Evolutionary conservation across 805 yeast genomes (phyloP).

Genomic region (Myxozyma kluyveri): DNA sequence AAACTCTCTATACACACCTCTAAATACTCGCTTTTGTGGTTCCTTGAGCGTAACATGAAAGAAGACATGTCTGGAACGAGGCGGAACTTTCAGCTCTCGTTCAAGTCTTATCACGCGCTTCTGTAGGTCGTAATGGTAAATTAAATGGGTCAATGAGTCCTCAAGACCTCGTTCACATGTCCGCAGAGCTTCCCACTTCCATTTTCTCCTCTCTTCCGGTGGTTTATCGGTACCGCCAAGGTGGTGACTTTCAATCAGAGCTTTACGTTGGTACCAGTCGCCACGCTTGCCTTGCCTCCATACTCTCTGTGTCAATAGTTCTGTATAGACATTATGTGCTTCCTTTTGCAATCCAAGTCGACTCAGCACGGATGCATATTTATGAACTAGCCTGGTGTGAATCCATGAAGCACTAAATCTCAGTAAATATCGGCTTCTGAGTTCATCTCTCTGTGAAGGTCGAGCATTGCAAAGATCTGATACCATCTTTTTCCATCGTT

Average conservation of each 20-base stretch:
- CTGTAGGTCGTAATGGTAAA: slow-evolving; percentile 25
- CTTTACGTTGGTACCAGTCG: slow-evolving; percentile 29
- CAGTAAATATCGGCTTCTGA: slow-evolving; percentile 20
- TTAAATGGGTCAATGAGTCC: slow-evolving; percentile 28
- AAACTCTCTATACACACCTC: slow-evolving; percentile 5
- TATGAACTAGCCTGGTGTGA: slow-evolving; percentile 25
- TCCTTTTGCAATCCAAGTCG: slow-evolving; percentile 12
- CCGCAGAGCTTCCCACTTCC: slow-evolving; percentile 22
- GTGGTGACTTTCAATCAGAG: slow-evolving; percentile 23
- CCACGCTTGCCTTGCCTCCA: slow-evolving; percentile 30
- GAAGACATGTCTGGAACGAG: slow-evolving; percentile 17
- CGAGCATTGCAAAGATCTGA: background rate
- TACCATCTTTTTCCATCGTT: slow-evolving; percentile 11
- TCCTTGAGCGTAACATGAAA: slow-evolving; percentile 15
- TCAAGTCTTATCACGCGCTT: slow-evolving; percentile 27
- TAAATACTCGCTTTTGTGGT: slow-evolving; percentile 14
- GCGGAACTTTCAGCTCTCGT: slow-evolving; percentile 16
- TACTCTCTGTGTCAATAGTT: slow-evolving; percentile 15
- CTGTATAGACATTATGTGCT: slow-evolving; percentile 17
- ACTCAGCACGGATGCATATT: slow-evolving; percentile 18
- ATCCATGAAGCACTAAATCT: slow-evolving; percentile 27
- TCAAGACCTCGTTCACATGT: slow-evolving; percentile 27
- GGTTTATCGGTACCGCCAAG: slow-evolving; percentile 9
- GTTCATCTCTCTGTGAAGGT: background rate
- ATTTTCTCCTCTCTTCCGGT: slow-evolving; percentile 5